Evolutionary conservation across 768 basidiomycete species (phyloP).

Genomic region (Ramaria sp.): DNA sequence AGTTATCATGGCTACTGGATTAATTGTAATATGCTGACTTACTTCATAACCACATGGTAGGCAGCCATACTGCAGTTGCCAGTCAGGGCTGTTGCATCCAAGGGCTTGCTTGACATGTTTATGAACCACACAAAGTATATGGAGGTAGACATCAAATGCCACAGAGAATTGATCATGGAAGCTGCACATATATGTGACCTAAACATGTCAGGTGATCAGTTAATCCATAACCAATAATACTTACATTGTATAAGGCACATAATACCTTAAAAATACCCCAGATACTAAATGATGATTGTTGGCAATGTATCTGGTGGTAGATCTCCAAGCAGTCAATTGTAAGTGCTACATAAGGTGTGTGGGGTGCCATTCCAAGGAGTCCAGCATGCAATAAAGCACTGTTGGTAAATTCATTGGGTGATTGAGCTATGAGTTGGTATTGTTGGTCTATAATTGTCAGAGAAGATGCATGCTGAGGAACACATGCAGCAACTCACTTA

Average conservation of each 20-base stretch:
- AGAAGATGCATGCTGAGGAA: background rate
- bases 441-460: background rate
- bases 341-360: background rate
- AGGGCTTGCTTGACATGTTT: conserved; percentile 5
- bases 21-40: conserved; percentile 19
- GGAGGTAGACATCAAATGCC: conserved; percentile 10
- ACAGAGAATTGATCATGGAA: conserved; percentile 3
- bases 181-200: background rate
- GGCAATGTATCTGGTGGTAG: conserved; percentile 17
- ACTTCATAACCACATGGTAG: conserved; percentile 10
- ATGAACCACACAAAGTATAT: conserved; percentile 3
- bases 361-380: background rate
- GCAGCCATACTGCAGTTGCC: conserved; percentile 9
- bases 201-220: background rate
- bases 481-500: background rate
- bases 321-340: conserved; percentile 5
- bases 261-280: conserved; percentile 11
- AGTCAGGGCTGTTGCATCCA: conserved; percentile 8
- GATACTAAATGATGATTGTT: conserved; percentile 18
- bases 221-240: background rate
- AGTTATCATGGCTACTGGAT: background rate
- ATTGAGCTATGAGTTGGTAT: background rate
- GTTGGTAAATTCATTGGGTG: background rate
- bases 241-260: conserved; percentile 7
- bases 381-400: background rate